Conservation (phyloP, 139 green algal species). For the Gonium pectorale region DNA sequence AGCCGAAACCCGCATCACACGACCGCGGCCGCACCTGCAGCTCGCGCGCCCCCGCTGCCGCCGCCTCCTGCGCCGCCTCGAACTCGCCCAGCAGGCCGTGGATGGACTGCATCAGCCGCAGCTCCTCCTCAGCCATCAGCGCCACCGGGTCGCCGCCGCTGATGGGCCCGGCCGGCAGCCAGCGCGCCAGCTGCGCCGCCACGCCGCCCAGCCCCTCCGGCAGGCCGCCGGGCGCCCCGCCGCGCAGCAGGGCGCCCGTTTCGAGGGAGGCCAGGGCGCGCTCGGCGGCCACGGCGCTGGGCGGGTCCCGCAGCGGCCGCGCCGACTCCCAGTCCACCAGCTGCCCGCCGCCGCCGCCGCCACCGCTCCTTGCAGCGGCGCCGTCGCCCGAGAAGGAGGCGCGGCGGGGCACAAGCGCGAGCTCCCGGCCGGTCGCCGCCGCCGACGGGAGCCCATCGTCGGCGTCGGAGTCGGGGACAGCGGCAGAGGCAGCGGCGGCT, state of each 20-base stretch:
- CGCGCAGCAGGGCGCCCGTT: background rate
- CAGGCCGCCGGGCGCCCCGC: background rate
- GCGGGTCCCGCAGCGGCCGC: slow-evolving; percentile 15
- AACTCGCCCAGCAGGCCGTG: slow-evolving; percentile 41
- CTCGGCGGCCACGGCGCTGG: slow-evolving; percentile 34
- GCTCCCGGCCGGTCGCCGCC: background rate
- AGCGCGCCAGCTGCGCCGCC: slow-evolving; percentile 43
- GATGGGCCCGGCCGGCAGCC: slow-evolving; percentile 48
- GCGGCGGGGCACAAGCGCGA: background rate
- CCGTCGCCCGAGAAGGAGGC: background rate
- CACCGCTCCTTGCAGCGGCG: background rate
- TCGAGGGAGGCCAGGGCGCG: slow-evolving; percentile 26
- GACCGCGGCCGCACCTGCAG: slow-evolving; percentile 50
- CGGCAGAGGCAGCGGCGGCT: too few species aligned
- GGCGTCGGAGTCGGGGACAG: too few species aligned
- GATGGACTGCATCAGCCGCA: slow-evolving; percentile 49
- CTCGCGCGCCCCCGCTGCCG: background rate
- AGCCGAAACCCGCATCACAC: too few species aligned
- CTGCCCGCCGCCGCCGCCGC: background rate
- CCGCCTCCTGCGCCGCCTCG: slow-evolving; percentile 17
- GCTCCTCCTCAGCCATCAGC: slow-evolving; percentile 58
- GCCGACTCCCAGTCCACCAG: slow-evolving; percentile 16
- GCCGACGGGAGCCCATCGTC: background rate
- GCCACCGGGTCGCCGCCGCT: slow-evolving; percentile 37
- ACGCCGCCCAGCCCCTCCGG: slow-evolving; percentile 3